Conservation (phyloP, 179 eudicot genomes). For the Beta lomatogona region DNA sequence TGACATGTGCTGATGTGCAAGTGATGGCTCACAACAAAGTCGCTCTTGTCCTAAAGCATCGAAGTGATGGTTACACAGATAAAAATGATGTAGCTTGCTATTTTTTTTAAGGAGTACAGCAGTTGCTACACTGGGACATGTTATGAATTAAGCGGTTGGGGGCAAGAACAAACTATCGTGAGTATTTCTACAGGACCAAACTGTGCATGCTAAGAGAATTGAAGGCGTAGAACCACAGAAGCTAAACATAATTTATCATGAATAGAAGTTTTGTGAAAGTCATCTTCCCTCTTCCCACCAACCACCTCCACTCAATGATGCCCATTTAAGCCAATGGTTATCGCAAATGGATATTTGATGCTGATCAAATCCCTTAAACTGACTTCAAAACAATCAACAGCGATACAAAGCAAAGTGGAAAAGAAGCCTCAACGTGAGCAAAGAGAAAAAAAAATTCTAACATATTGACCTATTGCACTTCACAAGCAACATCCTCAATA, state of each 20-base stretch:
- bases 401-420: not conserved
- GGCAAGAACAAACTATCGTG: not conserved
- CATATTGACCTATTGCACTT: not conserved
- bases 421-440: not conserved
- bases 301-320: not conserved
- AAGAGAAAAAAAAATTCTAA: not conserved
- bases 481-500: not conserved
- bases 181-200: not conserved
- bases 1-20: too few species aligned
- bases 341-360: not conserved
- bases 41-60: not conserved
- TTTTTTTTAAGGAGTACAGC: too few species aligned
- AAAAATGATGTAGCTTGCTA: too few species aligned
- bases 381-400: not conserved
- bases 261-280: too few species aligned
- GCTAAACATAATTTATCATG: not conserved
- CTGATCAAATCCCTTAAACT: not conserved
- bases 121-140: too few species aligned
- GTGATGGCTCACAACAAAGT: too few species aligned
- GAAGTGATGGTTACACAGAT: not conserved
- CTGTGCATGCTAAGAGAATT: not conserved
- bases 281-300: not conserved
- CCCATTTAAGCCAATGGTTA: not conserved
- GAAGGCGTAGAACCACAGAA: too few species aligned
- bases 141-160: too few species aligned